Percentiles rank a stretch among this genome's conserved stretches.
Evolutionary conservation across 2,329 filamentous ascomycete species (phyloP).

Genomic region (Drechmeria coniospora): DNA sequence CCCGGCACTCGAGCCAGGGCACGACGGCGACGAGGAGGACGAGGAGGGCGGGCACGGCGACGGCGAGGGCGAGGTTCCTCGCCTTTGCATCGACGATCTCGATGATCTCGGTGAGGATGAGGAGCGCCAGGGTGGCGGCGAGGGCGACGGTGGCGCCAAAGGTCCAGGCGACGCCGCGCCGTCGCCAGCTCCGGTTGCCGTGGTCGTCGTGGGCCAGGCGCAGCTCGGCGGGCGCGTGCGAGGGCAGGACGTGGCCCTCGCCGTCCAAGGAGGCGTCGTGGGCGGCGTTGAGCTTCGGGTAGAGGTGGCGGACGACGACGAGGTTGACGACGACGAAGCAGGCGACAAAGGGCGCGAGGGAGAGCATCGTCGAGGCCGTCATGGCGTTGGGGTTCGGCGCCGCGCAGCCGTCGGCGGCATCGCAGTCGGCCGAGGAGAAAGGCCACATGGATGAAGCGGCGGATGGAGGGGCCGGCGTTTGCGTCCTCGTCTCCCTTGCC

Average conservation of each 20-base stretch:
- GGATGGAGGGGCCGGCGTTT: too few species aligned
- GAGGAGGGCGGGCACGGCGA: conserved; percentile 56
- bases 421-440: conserved; percentile 30
- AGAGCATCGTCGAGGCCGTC: conserved; percentile 31
- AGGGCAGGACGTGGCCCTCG: conserved; percentile 45
- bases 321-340: conserved; percentile 51
- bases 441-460: conserved; percentile 25
- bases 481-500: neutral
- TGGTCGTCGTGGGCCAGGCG: conserved; percentile 45
- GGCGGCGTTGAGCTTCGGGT: conserved; percentile 51
- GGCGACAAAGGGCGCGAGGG: conserved; percentile 54
- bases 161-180: conserved; percentile 42
- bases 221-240: conserved; percentile 43
- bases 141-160: conserved; percentile 68
- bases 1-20: conserved; percentile 65
- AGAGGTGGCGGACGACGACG: conserved; percentile 52
- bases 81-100: conserved; percentile 56
- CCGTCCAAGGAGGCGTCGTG: conserved; percentile 33
- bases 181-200: conserved; percentile 32
- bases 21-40: conserved; percentile 60
- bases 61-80: conserved; percentile 48
- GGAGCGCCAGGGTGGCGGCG: conserved; percentile 60
- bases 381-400: conserved; percentile 25
- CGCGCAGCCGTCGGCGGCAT: conserved; percentile 38
- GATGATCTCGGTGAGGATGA: conserved; percentile 74